Percentiles rank a stretch among this genome's conserved stretches.
Conservation (phyloP, 305 asterid genomes). For the Solanum aculeatissimum region DNA sequence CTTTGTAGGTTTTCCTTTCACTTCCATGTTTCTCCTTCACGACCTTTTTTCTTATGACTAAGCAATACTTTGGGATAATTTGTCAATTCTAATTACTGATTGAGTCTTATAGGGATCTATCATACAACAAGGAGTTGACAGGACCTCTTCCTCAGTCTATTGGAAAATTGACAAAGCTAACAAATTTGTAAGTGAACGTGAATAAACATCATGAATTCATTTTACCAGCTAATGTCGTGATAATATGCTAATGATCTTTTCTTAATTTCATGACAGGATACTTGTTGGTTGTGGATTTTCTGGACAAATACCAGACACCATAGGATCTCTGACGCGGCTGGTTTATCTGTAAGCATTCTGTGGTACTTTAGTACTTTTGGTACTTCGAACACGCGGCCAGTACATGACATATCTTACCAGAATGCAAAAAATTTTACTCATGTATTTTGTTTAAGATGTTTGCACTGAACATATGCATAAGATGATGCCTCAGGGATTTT, state of each 20-base stretch:
- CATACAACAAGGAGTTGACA: constrained; percentile 50
- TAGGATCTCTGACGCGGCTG: constrained; percentile 48
- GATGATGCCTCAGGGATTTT: neutral
- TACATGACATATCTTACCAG: neutral
- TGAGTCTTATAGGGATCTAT: constrained; percentile 48
- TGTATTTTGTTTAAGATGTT: neutral
- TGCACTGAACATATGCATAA: neutral
- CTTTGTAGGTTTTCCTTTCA: constrained; percentile 33
- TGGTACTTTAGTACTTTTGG: neutral
- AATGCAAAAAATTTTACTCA: neutral
- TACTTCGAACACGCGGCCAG: neutral
- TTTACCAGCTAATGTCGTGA: neutral
- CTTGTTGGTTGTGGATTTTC: constrained; percentile 69
- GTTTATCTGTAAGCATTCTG: constrained; percentile 49
- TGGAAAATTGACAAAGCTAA: constrained; percentile 35
- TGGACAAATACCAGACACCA: constrained; percentile 57
- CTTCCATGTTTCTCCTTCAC: neutral
- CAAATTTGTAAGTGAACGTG: constrained; percentile 29
- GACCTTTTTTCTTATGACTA: neutral
- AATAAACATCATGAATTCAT: neutral
- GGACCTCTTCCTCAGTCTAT: constrained; percentile 68
- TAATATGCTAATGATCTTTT: neutral
- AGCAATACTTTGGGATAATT: neutral
- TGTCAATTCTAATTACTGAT: neutral
- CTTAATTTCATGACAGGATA: constrained; percentile 30